A percentile compares a stretch with the other conserved stretches of the same genome.
Evolutionary conservation across 169 alveolate genomes (phyloP).

Genomic region (Cryptosporidium tyzzeri): DNA sequence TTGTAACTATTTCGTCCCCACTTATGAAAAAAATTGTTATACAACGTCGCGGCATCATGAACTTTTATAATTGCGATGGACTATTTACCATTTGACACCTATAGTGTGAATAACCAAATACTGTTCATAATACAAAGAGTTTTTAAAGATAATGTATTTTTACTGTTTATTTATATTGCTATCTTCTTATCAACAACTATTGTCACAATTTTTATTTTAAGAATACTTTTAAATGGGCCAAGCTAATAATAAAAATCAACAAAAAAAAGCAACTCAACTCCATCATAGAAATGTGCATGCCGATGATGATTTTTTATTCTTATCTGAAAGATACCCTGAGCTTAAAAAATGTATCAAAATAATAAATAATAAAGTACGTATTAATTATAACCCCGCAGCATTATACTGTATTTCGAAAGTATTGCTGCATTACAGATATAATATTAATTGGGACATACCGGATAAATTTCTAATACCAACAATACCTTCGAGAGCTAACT

Average conservation of each 20-base stretch:
- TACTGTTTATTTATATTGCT: slow-evolving; percentile 34
- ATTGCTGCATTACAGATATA: slow-evolving; percentile 50
- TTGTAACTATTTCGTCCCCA: slow-evolving; percentile 12
- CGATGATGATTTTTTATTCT: slow-evolving; percentile 29
- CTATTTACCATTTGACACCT: slow-evolving; percentile 17
- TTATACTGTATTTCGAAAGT: slow-evolving; percentile 10
- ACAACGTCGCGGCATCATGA: not conserved
- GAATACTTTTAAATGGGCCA: slow-evolving; percentile 10
- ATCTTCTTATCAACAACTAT: slow-evolving; percentile 43
- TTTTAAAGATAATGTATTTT: slow-evolving; percentile 52
- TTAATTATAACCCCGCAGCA: slow-evolving; percentile 28
- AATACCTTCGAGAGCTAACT: slow-evolving; percentile 80
- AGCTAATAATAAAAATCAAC: not conserved
- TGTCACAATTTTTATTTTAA: slow-evolving; percentile 18
- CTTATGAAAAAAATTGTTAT: not conserved
- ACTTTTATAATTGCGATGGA: not conserved
- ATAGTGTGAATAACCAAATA: slow-evolving; percentile 28
- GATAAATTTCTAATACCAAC: slow-evolving; percentile 77
- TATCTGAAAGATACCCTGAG: slow-evolving; percentile 17
- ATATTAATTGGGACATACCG: slow-evolving; percentile 50
- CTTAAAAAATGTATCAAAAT: slow-evolving; percentile 36
- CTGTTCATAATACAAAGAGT: slow-evolving; percentile 9
- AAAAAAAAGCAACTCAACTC: not conserved
- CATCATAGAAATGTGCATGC: slow-evolving; percentile 44
- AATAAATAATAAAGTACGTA: slow-evolving; percentile 8